Conservation (phyloP, 805 yeast genomes). For the Kluyveromyces siamensis region DNA sequence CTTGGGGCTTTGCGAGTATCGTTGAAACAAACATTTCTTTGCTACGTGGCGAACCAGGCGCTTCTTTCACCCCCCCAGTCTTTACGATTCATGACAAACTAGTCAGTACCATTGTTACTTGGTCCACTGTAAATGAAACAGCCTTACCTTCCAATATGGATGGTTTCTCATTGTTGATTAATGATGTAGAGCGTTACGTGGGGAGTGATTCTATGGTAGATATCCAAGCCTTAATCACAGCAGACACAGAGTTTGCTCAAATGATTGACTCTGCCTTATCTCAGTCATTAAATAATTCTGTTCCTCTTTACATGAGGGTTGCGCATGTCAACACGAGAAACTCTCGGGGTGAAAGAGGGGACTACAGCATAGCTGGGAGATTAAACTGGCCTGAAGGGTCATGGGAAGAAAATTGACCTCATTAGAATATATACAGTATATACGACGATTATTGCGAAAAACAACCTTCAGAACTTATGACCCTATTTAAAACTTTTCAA, state of each 20-base stretch:
- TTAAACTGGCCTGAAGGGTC: slow-evolving; percentile 53
- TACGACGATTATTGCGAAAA: background rate
- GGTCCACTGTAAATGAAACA: slow-evolving; percentile 16
- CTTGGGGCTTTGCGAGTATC: slow-evolving; percentile 92
- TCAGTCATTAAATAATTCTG: slow-evolving; percentile 22
- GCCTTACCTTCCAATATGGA: slow-evolving; percentile 23
- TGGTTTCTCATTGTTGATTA: slow-evolving; percentile 58
- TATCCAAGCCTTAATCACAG: slow-evolving; percentile 30
- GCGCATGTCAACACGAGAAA: slow-evolving; percentile 39
- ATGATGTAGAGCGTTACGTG: slow-evolving; percentile 69
- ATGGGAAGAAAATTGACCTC: slow-evolving; percentile 26
- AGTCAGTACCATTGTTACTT: slow-evolving; percentile 19
- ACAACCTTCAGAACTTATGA: background rate
- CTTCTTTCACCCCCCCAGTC: slow-evolving; percentile 39
- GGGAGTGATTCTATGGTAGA: slow-evolving; percentile 43
- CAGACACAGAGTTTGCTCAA: slow-evolving; percentile 3
- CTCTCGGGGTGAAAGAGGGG: slow-evolving; percentile 38
- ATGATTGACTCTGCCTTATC: slow-evolving; percentile 23
- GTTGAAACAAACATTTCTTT: slow-evolving; percentile 66
- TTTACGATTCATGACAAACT: slow-evolving; percentile 20
- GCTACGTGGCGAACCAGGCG: slow-evolving; percentile 66
- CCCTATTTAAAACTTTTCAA: too few species aligned
- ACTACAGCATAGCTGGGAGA: slow-evolving; percentile 56
- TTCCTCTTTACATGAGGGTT: slow-evolving; percentile 43
- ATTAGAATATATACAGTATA: background rate